Base-by-base conservation (phyloP, 2,329 filamentous ascomycete species). In the Colletotrichum ledebouriae region DNA sequence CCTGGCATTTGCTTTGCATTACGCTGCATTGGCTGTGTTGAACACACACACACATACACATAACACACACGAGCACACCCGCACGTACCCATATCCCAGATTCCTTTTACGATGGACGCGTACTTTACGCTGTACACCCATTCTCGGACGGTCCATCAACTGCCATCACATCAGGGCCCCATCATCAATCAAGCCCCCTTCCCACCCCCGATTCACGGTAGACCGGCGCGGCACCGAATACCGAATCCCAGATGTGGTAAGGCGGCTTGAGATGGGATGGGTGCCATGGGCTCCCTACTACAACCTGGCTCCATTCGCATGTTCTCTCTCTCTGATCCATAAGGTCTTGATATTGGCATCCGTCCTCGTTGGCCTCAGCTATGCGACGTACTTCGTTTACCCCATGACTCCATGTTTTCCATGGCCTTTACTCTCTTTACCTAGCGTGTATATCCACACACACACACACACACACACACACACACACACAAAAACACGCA, bases 191-290 rank as follows among this genome's bases (percentile, higher is more conserved):
- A 22, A 53, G 29, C 22, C 22, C 56, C 12, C 20, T 22, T 11
- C 25, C n/a, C 17, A 25, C 33, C 34, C 17, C 52, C 42, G 25
- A 4, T 20, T 15, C 46, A 58, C 33, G 13, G 17, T 47, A 50
- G 44, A 67, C 59, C 44, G 53, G 25, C 52, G 52, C 64, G 64
- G 52, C 64, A 63, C 59, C 44, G 64, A 63, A 67, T 46, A 63
- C 64, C 59, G 52, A 63, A 63, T 58, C 53, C 64, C 64, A 63
- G 39, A 63, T 63, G 37, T 52, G 39, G 49, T 39, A 37, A 9
- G 12, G 47, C 42, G 22, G 34, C n/a, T 33, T 62, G 58, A 62
- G 42, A 62, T 49, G 63, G 20, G 33, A 44, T 29, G 39, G n/a
- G 53, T 9, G 44, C 10, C 13, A 52, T 13, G 22, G 12, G 42